Evolutionary conservation across 2,329 filamentous ascomycete species (phyloP), one percentile per base, ranked within the genome.

Genomic region (Colletotrichum sp.): DNA sequence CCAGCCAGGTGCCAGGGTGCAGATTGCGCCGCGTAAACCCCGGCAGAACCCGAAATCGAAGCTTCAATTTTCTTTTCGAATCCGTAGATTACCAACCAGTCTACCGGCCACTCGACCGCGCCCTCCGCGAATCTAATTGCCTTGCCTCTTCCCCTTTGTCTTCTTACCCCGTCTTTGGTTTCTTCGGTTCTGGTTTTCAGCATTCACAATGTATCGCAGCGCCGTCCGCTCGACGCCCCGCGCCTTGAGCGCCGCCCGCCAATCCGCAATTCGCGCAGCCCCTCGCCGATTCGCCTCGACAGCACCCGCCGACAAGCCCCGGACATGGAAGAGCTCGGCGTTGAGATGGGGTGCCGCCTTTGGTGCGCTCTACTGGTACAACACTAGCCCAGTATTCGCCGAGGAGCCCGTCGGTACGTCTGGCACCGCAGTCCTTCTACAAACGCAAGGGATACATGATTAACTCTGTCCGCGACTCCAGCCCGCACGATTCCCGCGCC

Each of bases 341-440:
- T 83, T 91, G 80, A 91, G 96, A 87, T 94, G 95, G 91, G 95
- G 92, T 78, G 83, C 97, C 71, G 96, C 95, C 1, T 89, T 88
- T 75, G 95, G 90, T 25, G 92, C 93, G 61, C 87, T 98, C 66
- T 99, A 98, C 87, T 98, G 95, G 86, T 99, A 98, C 85, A 98
- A 96, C 88, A 98, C 96, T 9, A 96, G 94, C 81, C 91, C 93
- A 70, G 89, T 95, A 27, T 98, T 98, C 84, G 94, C 96, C 18
- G 95, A 98, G 80, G 94, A 97, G 84, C 91, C 93, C 43, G 86
- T 90, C 79, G 90, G 96, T 98, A 90, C 79, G 94, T 86, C 75
- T 18, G 48, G 8, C 55, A n/a, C 12, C 16, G 16, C 27, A 12
- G n/a, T 25, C 43, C n/a, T 52, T 52, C n/a, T 61, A 16, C 55